Percentiles rank a stretch among this genome's conserved stretches.
phyloP scores from a whole-genome alignment of 2,329 filamentous ascomycete species.

The Aspergillus fischeri region DNA sequence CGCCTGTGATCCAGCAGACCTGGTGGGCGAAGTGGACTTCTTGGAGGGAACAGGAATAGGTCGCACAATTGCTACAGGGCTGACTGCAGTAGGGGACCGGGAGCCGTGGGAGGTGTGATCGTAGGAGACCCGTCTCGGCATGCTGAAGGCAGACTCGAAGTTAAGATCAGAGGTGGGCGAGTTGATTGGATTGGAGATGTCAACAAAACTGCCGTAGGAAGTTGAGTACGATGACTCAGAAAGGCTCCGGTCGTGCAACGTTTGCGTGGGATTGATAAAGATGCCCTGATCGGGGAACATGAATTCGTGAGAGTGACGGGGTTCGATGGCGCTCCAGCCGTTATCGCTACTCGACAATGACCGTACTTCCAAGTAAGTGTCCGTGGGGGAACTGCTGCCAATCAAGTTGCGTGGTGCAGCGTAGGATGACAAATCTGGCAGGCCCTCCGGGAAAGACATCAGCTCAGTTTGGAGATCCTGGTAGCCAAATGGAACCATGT shows the following conservation, averaged over 20 bases:
- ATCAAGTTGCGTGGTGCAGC: conserved; percentile 38
- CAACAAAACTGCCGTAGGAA: conserved; percentile 76
- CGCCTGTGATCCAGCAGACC: conserved; percentile 59
- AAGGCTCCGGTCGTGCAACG: conserved; percentile 78
- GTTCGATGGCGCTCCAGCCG: conserved; percentile 79
- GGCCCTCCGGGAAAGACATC: conserved; percentile 53
- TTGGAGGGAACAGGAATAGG: conserved; percentile 55
- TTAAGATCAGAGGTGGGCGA: conserved; percentile 78
- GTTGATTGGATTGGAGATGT: conserved; percentile 74
- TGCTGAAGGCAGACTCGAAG: conserved; percentile 52
- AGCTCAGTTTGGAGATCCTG: conserved; percentile 73
- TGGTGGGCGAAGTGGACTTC: conserved; percentile 50
- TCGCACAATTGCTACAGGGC: conserved; percentile 63
- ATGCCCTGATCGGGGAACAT: conserved; percentile 58
- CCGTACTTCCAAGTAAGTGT: conserved; percentile 78
- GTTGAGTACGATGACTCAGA: conserved; percentile 79
- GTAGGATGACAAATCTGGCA: conserved; percentile 42
- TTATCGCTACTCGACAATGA: conserved; percentile 84
- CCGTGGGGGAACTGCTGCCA: conserved; percentile 64
- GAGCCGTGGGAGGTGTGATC: conserved; percentile 42
- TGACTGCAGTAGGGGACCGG: conserved; percentile 51
- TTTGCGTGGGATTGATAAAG: conserved; percentile 90
- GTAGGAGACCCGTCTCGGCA: conserved; percentile 38
- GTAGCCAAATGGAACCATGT: conserved; percentile 67
- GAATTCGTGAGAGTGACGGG: conserved; percentile 67